These are phyloP conservation scores for Globisporangium carolinianum DNA, from an alignment of 352 stramenopile species.

Conservation along the genomic window DNA sequence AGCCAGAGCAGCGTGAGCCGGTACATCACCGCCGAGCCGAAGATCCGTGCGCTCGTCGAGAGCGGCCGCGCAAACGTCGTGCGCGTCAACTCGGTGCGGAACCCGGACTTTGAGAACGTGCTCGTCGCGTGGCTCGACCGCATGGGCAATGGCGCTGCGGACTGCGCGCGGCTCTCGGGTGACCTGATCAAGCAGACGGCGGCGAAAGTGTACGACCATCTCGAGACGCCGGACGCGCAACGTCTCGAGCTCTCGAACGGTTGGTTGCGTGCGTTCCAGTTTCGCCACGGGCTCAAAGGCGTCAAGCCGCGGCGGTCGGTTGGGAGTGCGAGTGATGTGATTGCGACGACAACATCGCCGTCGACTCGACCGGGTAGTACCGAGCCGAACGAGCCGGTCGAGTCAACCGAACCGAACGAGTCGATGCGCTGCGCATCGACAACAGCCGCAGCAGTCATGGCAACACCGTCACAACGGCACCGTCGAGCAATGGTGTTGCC, in stretches of 20 bases:
- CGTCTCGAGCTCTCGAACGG: conserved; percentile 21
- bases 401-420: not conserved
- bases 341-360: not conserved
- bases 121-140: conserved; percentile 16
- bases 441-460: not conserved
- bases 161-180: conserved; percentile 7
- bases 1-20: conserved; percentile 20
- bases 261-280: conserved; percentile 16
- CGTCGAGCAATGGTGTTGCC: not conserved
- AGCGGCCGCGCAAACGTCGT: conserved; percentile 8
- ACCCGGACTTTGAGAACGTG: conserved; percentile 17
- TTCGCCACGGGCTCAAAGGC: conserved; percentile 2
- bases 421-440: not conserved
- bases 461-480: too few species aligned
- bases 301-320: not conserved
- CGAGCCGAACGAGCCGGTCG: not conserved
- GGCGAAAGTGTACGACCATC: conserved; percentile 16
- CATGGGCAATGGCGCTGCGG: not conserved
- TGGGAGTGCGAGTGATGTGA: not conserved
- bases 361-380: not conserved
- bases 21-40: conserved; percentile 12
- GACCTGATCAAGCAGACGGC: conserved; percentile 16
- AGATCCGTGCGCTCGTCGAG: conserved; percentile 12
- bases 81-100: conserved; percentile 10
- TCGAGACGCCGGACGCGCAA: conserved; percentile 8